Conservation (phyloP, 2,329 filamentous ascomycete genomes). For the Aphanocladium album region DNA sequence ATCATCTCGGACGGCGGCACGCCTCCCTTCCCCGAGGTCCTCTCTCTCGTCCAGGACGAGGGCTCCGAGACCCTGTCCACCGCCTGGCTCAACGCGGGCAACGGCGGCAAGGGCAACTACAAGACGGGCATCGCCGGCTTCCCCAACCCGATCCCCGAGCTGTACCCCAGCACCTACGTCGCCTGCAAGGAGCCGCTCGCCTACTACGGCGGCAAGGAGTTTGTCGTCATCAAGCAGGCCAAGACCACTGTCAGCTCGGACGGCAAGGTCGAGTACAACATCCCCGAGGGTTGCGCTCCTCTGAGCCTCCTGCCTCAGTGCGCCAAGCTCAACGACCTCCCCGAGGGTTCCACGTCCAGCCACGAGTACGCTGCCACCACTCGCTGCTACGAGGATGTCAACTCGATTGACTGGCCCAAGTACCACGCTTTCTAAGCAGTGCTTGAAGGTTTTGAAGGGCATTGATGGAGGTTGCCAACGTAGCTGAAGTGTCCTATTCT, state of each 20-base stretch:
- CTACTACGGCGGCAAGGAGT: slow-evolving; percentile 35
- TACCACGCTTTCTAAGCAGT: background rate
- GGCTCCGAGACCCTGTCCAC: slow-evolving; percentile 28
- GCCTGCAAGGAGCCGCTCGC: slow-evolving; percentile 38
- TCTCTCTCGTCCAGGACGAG: slow-evolving; percentile 26
- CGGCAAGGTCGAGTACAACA: slow-evolving; percentile 18
- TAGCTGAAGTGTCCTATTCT: background rate
- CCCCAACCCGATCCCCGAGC: slow-evolving; percentile 30
- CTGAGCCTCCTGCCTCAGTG: slow-evolving; percentile 13
- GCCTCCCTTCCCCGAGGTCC: slow-evolving; percentile 33
- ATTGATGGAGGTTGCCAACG: background rate
- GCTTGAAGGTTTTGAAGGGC: background rate
- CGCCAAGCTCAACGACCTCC: slow-evolving; percentile 21
- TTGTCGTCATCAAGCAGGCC: slow-evolving; percentile 35
- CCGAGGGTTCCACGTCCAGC: slow-evolving; percentile 30
- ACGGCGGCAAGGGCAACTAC: slow-evolving; percentile 29
- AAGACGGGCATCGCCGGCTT: slow-evolving; percentile 25
- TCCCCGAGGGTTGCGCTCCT: slow-evolving; percentile 37
- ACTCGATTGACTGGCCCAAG: slow-evolving; percentile 31
- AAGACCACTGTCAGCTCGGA: slow-evolving; percentile 20
- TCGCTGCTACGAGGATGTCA: slow-evolving; percentile 37
- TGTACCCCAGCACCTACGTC: slow-evolving; percentile 31
- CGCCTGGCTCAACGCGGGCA: slow-evolving; percentile 27
- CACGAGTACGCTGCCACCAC: slow-evolving; percentile 35
- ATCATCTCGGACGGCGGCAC: slow-evolving; percentile 38